These are phyloP conservation scores for Pleoardoris graminearum DNA, from an alignment of 2,329 filamentous ascomycete genomes.

Conservation along the genomic window DNA sequence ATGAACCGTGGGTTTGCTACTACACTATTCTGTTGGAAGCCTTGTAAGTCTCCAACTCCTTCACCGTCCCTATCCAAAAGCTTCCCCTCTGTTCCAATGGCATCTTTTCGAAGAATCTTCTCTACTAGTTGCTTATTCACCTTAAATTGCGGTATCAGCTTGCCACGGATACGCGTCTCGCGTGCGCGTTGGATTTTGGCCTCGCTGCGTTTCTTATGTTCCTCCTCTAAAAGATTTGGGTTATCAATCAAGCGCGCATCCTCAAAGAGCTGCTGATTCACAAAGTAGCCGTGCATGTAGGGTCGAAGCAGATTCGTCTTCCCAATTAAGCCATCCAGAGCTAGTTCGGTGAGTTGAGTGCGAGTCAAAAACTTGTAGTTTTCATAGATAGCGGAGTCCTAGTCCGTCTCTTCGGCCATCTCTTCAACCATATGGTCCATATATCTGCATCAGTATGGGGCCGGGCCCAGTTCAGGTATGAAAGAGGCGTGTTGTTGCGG, in stretches of 20 bases:
- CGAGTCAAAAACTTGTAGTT: slow-evolving; percentile 98
- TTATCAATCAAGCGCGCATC: slow-evolving; percentile 91
- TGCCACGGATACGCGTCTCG: slow-evolving; percentile 91
- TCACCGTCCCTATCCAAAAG: slow-evolving; percentile 22
- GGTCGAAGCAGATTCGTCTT: slow-evolving; percentile 87
- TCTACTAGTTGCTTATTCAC: slow-evolving; percentile 80
- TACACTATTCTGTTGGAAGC: slow-evolving; percentile 54
- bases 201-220: slow-evolving; percentile 85
- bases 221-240: slow-evolving; percentile 91
- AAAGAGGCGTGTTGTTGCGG: too few relatives aligned
- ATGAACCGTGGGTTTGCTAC: slow-evolving; percentile 86
- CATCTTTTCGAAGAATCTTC: slow-evolving; percentile 55
- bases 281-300: slow-evolving; percentile 99
- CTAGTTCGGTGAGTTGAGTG: slow-evolving; percentile 81
- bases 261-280: slow-evolving; percentile 91
- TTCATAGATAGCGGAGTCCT: slow-evolving; percentile 71
- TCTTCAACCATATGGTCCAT: slow-evolving; percentile 97
- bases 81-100: slow-evolving; percentile 67
- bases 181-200: slow-evolving; percentile 96
- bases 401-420: slow-evolving; percentile 81
- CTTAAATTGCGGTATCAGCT: slow-evolving; percentile 75
- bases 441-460: slow-evolving; percentile 95
- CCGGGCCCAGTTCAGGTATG: slow-evolving; percentile 88
- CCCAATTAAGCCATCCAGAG: slow-evolving; percentile 84
- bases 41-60: slow-evolving; percentile 41